Conservation (phyloP, 2,329 filamentous ascomycete species). For the Xylariaceae sp. region DNA sequence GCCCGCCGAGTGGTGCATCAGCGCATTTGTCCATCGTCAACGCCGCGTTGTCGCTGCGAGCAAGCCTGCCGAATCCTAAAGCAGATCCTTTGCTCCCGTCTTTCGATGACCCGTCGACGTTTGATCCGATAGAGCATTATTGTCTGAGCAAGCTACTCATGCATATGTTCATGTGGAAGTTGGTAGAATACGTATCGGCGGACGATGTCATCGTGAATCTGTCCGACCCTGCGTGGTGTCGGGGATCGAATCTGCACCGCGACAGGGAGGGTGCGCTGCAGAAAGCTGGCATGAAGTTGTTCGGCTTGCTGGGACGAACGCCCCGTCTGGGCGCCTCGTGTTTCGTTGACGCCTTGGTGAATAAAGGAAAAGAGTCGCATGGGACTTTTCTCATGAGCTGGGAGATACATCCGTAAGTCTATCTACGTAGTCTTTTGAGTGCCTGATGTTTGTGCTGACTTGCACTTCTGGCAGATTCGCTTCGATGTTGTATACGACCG, state of each 20-base stretch:
- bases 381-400: slow-evolving; percentile 48
- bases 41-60: slow-evolving; percentile 4
- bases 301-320: slow-evolving; percentile 28
- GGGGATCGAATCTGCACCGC: slow-evolving; percentile 39
- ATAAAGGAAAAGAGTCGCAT: slow-evolving; percentile 47
- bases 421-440: background rate
- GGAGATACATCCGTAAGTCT: slow-evolving; percentile 42
- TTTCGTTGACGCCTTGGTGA: slow-evolving; percentile 43
- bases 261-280: slow-evolving; percentile 17
- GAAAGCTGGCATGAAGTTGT: background rate
- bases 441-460: background rate
- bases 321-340: slow-evolving; percentile 38
- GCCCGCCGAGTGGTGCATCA: background rate
- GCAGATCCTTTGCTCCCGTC: slow-evolving; percentile 7
- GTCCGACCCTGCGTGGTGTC: slow-evolving; percentile 42
- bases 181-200: slow-evolving; percentile 34
- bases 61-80: slow-evolving; percentile 2
- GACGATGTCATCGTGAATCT: slow-evolving; percentile 44
- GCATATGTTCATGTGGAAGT: slow-evolving; percentile 32
- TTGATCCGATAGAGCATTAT: slow-evolving; percentile 1
- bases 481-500: slow-evolving; percentile 7
- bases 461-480: slow-evolving; percentile 4
- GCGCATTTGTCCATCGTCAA: slow-evolving; percentile 11
- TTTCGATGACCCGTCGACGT: slow-evolving; percentile 19
- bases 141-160: slow-evolving; percentile 28